phyloP scores from a whole-genome alignment of 139 green algal species.

The Tetradesmus lagerheimii region DNA sequence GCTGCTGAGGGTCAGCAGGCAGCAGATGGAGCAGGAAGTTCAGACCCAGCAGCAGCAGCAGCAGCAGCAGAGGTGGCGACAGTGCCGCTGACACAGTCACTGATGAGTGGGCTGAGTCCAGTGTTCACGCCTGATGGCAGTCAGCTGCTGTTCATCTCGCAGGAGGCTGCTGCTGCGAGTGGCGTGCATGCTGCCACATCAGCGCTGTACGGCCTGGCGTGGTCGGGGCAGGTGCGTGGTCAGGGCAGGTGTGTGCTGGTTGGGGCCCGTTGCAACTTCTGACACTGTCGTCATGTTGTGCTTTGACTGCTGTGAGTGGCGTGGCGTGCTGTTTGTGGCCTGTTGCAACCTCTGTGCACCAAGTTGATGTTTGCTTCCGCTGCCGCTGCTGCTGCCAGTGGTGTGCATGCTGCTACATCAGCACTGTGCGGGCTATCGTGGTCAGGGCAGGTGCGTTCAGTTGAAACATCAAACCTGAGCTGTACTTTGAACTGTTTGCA shows the following conservation, averaged over 20 bases:
- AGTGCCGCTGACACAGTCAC: constrained; percentile 19
- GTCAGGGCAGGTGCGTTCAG: too few species aligned
- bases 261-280: too few species aligned
- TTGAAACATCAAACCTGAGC: too few species aligned
- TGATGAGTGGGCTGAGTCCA: constrained; percentile 68
- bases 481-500: too few species aligned
- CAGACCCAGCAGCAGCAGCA: constrained; percentile 15
- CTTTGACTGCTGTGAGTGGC: too few species aligned
- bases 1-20: neutral
- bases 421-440: too few species aligned
- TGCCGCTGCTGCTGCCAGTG: too few species aligned
- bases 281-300: too few species aligned
- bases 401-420: too few species aligned
- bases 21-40: neutral
- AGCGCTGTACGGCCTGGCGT: constrained; percentile 71
- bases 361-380: too few species aligned
- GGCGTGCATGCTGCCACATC: constrained; percentile 84
- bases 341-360: too few species aligned
- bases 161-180: constrained; percentile 69
- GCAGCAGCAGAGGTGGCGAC: neutral
- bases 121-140: constrained; percentile 76
- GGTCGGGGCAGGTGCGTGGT: constrained; percentile 51
- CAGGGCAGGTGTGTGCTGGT: neutral
- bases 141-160: constrained; percentile 82
- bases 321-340: too few species aligned